Evolutionary conservation across 2,329 filamentous ascomycete species (phyloP), one percentile per base, ranked within the genome.

Genomic region (Dactylellina drechsleri): DNA sequence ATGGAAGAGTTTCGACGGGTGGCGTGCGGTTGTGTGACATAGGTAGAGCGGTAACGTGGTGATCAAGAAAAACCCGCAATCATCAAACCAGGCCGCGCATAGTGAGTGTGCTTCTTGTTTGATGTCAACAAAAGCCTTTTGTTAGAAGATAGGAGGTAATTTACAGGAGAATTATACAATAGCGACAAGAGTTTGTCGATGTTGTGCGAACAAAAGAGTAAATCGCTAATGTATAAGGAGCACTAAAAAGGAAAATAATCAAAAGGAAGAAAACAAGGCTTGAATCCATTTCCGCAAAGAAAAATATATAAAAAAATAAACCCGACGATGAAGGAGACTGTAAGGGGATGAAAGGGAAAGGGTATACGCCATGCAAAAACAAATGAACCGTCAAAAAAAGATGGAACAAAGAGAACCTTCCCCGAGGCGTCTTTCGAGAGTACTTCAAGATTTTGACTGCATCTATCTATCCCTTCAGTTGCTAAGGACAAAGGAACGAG

Each of bases 331-430:
- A 43, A 66, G 56, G 56, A 66, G 58, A 41, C 20, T 61, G 43
- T 6, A 57, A 26, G n/a, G 47, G 52, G 49, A 31, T 16, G 20
- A 56, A 68, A 60, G 57, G 57, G 47, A 67, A 67, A 64, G 70
- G 70, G 70, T 74, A 74, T 74, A 74, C 70, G 70, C 70, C 70
- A 74, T 74, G 62, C 64, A 73, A 58, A 60, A 64, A 65, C 56
- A 66, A 64, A 62, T 41, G 62, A 64, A 60, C 56, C 66, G 43
- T 64, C 56, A 66, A 66, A 59, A 61, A 54, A 26, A 56, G 45
- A 18, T 47, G 16, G 49, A 54, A 36, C 43, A 57, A 56, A 36
- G 31, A 7, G 31, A 36, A 67, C 56, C 41, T 67, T 47, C 70
- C 64, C 70, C 62, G 50, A 66, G 58, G 56, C 59, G 70, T 74